These are phyloP conservation scores for Nicotiana attenuata DNA, from an alignment of 257 asterid genomes.

Conservation along the genomic window DNA sequence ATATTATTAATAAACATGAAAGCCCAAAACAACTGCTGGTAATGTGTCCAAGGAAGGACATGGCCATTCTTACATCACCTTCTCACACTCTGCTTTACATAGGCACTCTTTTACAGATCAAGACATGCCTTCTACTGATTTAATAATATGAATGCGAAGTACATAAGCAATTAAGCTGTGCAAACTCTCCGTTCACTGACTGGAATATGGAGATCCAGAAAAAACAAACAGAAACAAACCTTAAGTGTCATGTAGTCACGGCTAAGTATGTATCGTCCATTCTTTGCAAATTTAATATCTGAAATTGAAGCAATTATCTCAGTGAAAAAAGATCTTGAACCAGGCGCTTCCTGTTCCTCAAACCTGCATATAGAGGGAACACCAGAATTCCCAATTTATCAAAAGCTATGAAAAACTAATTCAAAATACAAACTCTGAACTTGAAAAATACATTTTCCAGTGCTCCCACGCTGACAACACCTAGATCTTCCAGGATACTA, in stretches of 20 bases:
- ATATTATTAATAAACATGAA: not conserved
- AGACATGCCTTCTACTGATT: not conserved
- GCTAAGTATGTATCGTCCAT: constrained; percentile 73
- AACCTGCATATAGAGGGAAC: constrained; percentile 39
- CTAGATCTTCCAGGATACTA: not conserved
- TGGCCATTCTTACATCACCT: not conserved
- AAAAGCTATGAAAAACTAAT: not conserved
- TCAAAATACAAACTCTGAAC: not conserved
- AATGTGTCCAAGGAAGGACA: not conserved
- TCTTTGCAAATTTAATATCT: constrained; percentile 76
- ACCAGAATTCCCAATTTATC: not conserved
- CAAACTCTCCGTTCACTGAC: not conserved
- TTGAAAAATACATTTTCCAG: not conserved
- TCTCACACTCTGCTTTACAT: not conserved
- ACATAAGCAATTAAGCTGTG: not conserved
- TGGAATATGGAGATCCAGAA: not conserved
- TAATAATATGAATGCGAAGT: not conserved
- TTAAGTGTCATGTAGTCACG: constrained; percentile 93
- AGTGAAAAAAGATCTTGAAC: constrained; percentile 81
- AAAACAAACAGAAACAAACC: constrained; percentile 28
- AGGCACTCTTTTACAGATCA: not conserved
- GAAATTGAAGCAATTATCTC: constrained; percentile 86
- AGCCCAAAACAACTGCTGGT: not conserved
- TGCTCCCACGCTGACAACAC: not conserved
- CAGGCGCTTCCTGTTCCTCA: constrained; percentile 86